These are phyloP conservation scores for Clonostachys solani DNA, from an alignment of 2,329 filamentous ascomycete species.

Conservation along the genomic window DNA sequence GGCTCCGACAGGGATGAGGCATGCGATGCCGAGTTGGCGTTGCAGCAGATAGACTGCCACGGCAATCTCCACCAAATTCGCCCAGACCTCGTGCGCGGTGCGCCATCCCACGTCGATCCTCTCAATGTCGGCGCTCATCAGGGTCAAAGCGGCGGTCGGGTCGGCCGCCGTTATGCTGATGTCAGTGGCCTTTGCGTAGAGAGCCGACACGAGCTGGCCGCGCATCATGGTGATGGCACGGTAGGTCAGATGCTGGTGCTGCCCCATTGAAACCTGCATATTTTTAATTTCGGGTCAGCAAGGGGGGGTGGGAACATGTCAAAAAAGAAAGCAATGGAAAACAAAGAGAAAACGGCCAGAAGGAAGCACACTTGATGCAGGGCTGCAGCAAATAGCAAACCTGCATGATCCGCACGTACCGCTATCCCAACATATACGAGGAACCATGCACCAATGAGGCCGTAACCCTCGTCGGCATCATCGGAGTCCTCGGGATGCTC, in stretches of 20 bases:
- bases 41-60: conserved; percentile 18
- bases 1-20: conserved; percentile 35
- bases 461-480: conserved; percentile 4
- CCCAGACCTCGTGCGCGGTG: conserved; percentile 13
- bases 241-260: conserved; percentile 10
- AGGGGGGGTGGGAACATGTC: no score
- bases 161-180: conserved; percentile 3
- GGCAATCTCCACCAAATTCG: conserved; percentile 14
- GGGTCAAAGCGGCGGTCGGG: conserved; percentile 12
- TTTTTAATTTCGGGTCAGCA: no score
- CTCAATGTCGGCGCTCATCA: conserved; percentile 19
- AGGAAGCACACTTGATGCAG: not conserved
- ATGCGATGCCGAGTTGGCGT: conserved; percentile 35
- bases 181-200: conserved; percentile 16
- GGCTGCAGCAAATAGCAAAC: no score
- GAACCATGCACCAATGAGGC: conserved; percentile 17
- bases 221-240: conserved; percentile 15
- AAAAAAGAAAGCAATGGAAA: no score
- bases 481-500: conserved; percentile 8
- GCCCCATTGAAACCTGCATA: no score
- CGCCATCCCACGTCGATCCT: conserved; percentile 12
- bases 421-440: conserved; percentile 17
- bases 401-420: conserved; percentile 4
- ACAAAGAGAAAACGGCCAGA: no score
- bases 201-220: conserved; percentile 15